Conservation (phyloP, 139 green algal genomes). For the Axilococcus clingmanii region DNA sequence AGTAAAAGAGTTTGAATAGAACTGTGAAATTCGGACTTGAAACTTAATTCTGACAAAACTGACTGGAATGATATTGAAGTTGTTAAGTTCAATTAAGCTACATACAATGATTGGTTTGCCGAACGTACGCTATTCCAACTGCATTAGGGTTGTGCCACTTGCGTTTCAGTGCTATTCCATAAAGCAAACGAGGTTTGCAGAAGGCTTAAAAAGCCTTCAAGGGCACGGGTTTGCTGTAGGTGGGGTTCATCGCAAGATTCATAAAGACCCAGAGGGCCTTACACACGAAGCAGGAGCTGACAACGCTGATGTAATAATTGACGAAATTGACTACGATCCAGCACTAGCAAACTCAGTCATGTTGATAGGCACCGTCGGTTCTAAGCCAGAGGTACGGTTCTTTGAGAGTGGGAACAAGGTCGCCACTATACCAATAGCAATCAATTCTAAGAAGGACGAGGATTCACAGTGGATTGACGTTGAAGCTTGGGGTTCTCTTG, state of each 20-base stretch:
- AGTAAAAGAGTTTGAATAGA: background rate
- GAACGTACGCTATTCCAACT: too few species aligned
- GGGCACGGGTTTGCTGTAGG: background rate
- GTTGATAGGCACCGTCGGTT: conserved; percentile 18
- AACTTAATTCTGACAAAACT: too few species aligned
- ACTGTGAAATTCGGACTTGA: too few species aligned
- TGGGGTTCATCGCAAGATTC: background rate
- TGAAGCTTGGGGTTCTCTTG: conserved; percentile 21
- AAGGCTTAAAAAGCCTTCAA: background rate
- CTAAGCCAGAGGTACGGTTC: conserved; percentile 11
- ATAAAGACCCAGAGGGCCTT: too few species aligned
- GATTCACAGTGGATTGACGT: conserved; percentile 26
- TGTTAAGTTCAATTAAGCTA: too few species aligned
- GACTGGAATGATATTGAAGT: too few species aligned
- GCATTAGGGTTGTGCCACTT: too few species aligned
- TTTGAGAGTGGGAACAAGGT: conserved; percentile 22
- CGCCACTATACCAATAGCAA: conserved; percentile 4
- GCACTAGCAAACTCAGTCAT: conserved; percentile 1
- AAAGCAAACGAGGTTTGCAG: too few species aligned
- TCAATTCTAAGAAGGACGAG: conserved; percentile 7
- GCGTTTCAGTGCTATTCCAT: too few species aligned
- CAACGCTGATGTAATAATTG: too few species aligned
- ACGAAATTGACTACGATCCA: conserved; percentile 7
- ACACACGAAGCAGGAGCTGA: background rate
- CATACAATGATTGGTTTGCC: too few species aligned